Base-by-base conservation (phyloP, 192 early-diverging fungal genomes). In the Gryganskiella cystojenkinii region DNA sequence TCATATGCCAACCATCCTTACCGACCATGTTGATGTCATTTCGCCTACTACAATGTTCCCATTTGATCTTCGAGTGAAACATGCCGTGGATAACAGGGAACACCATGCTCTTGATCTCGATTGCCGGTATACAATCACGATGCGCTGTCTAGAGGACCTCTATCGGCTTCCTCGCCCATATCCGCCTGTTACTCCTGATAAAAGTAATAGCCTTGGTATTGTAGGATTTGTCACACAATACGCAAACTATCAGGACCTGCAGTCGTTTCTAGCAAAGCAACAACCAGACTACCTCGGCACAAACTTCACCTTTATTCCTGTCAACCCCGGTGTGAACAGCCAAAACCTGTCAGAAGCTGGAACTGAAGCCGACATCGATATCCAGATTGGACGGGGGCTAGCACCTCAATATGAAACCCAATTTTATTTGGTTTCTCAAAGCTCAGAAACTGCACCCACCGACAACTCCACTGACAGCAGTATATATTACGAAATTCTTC, bases 1-100 rank as follows among this genome's bases (percentile, higher is more conserved):
- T 19, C 20, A 35, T 0, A 6, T 64, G 20, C 62, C 62, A 25
- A 42, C 0, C 8, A 14, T 46, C 24, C 50, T 64, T 10, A 24
- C n/a, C 17, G 50, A 28, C 51, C 17, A 30, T 25, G 62, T 54
- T 34, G 62, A 64, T 24, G 17, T 54, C n/a, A 24, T 53, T 24
- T 10, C 22, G 25, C 62, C 51, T n/a, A 50, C 60, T 0, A 62
- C 60, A 2, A 22, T 50, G 30, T 62, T 62, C 34, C 30, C 19
- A 9, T 30, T 50, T 30, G 20, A 7, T 0, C 47, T n/a, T 33
- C 14, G 19, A 22, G 30, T n/a, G n/a, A n/a, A n/a, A n/a, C n/a
- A n/a, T n/a, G n/a, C n/a, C n/a, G n/a, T n/a, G n/a, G n/a, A n/a
- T n/a, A n/a, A n/a, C n/a, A n/a, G n/a, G n/a, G n/a, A n/a, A n/a